These are phyloP conservation scores for Dinochytrium kinnereticum DNA, from an alignment of 371 early-diverging fungal genomes.

Conservation along the genomic window DNA sequence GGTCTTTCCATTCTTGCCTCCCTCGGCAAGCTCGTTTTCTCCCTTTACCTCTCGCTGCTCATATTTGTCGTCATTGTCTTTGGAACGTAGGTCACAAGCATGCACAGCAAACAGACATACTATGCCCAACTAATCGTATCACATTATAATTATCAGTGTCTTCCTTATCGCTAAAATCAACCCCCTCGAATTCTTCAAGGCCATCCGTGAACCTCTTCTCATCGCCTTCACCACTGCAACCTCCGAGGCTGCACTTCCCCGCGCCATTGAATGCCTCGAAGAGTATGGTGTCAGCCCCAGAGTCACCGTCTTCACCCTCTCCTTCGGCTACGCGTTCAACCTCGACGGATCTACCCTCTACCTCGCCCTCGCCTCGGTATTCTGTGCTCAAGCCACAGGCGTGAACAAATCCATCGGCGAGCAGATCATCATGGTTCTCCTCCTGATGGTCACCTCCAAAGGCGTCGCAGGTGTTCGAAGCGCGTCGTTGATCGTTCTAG, in stretches of 20 bases:
- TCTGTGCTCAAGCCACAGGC: conserved; percentile 68
- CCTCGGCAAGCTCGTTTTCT: conserved; percentile 74
- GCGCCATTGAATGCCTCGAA: conserved; percentile 76
- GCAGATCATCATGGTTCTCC: conserved; percentile 74
- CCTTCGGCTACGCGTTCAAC: conserved; percentile 84
- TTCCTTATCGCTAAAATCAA: conserved; percentile 64
- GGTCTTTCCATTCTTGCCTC: conserved; percentile 68
- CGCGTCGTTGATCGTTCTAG: conserved; percentile 71
- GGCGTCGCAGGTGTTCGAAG: conserved; percentile 85
- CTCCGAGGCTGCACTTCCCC: conserved; percentile 79
- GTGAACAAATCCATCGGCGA: conserved; percentile 61
- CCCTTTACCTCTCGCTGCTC: conserved; percentile 62
- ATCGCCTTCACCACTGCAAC: conserved; percentile 88
- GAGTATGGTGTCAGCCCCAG: conserved; percentile 74
- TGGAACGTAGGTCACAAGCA: conserved; percentile 53
- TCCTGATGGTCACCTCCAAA: conserved; percentile 77
- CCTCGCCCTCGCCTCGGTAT: conserved; percentile 47
- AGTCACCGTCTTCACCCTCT: conserved; percentile 74
- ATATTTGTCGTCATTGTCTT: conserved; percentile 50
- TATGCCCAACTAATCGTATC: not conserved
- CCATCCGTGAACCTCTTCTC: conserved; percentile 68
- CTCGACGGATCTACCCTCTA: conserved; percentile 83
- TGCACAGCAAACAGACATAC: no score
- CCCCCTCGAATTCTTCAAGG: conserved; percentile 58
- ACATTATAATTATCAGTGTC: conserved; percentile 34